Conservation (phyloP, 768 basidiomycete genomes). For the Pleurotus giganteus region DNA sequence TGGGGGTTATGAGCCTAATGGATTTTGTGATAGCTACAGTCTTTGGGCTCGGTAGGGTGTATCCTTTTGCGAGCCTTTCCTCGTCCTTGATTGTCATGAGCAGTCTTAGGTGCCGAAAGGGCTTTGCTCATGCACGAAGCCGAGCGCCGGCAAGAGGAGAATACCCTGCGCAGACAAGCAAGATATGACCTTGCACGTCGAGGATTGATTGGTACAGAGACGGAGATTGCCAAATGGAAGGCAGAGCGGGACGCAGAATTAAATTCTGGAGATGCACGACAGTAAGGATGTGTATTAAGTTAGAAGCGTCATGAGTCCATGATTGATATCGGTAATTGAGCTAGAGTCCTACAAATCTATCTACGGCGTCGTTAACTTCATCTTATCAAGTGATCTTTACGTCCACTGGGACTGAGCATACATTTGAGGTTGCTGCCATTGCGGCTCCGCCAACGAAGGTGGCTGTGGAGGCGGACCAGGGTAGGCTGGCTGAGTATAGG, state of each 20-base stretch:
- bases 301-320: slow-evolving; percentile 2
- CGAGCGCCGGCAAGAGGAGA: slow-evolving; percentile 63
- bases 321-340: neutral
- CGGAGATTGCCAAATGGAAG: slow-evolving; percentile 82
- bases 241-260: slow-evolving; percentile 29
- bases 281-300: neutral
- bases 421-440: slow-evolving; percentile 32
- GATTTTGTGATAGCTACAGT: slow-evolving; percentile 32
- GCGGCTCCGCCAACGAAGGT: slow-evolving; percentile 28
- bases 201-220: slow-evolving; percentile 79
- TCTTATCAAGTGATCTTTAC: neutral
- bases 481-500: slow-evolving; percentile 28
- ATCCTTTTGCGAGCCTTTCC: slow-evolving; percentile 14
- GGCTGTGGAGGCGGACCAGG: slow-evolving; percentile 41
- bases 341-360: slow-evolving; percentile 3
- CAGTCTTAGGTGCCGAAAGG: slow-evolving; percentile 70
- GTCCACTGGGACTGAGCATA: slow-evolving; percentile 7
- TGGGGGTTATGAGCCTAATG: neutral
- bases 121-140: slow-evolving; percentile 74
- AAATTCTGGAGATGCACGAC: slow-evolving; percentile 14
- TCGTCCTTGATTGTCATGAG: slow-evolving; percentile 63
- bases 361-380: neutral
- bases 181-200: slow-evolving; percentile 70
- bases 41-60: neutral
- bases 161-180: slow-evolving; percentile 68